Evolutionary conservation across 2,329 filamentous ascomycete genomes (phyloP).

Genomic region (Pseudocercospora crystallina): DNA sequence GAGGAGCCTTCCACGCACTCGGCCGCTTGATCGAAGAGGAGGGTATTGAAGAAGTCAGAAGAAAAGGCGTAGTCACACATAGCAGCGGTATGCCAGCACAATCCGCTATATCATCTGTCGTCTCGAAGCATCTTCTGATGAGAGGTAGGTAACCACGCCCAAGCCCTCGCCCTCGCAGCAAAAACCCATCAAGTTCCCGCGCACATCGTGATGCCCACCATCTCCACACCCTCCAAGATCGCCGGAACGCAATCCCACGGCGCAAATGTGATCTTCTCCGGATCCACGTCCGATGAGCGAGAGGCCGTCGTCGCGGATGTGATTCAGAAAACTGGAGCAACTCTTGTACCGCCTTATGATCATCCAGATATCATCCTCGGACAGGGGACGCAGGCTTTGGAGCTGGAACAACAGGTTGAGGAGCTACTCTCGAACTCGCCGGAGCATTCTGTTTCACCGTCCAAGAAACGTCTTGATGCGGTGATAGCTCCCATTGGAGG

Average conservation of each 20-base stretch:
- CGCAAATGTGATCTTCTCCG: conserved; percentile 76
- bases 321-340: conserved; percentile 69
- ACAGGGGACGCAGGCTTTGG: conserved; percentile 85
- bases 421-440: conserved; percentile 49
- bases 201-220: conserved; percentile 89
- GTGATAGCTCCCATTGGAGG: conserved; percentile 83
- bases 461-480: conserved; percentile 39
- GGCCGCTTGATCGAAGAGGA: conserved; percentile 66
- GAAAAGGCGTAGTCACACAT: conserved; percentile 81
- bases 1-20: conserved; percentile 87
- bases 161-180: conserved; percentile 85
- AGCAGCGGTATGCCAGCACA: conserved; percentile 66
- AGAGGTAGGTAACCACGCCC: conserved; percentile 82
- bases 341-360: conserved; percentile 85
- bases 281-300: conserved; percentile 75
- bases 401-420: conserved; percentile 72
- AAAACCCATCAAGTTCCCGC: conserved; percentile 70
- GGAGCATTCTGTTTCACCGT: conserved; percentile 25
- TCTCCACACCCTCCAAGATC: conserved; percentile 82
- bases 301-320: conserved; percentile 74
- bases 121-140: conserved; percentile 20
- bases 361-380: conserved; percentile 89
- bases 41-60: conserved; percentile 55
- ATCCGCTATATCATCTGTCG: conserved; percentile 22
- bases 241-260: conserved; percentile 77